phyloP scores from a whole-genome alignment of 345 rosid genomes.

The Syzygium jambos region DNA sequence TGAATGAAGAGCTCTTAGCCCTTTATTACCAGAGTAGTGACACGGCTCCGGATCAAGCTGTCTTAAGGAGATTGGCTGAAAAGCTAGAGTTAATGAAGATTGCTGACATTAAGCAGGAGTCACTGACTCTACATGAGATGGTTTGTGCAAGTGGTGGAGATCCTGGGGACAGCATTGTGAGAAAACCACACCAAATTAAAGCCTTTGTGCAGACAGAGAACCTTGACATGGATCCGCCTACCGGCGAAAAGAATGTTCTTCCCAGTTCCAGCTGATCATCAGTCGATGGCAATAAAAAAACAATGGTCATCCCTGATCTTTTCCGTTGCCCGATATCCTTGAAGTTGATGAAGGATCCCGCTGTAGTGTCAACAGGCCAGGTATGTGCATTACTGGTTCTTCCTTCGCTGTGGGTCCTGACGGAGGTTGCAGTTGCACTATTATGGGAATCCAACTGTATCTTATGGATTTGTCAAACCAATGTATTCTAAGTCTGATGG shows the following conservation, averaged over 20 bases:
- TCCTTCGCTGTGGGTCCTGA: not conserved
- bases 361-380: constrained; percentile 96
- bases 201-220: constrained; percentile 74
- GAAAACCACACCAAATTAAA: constrained; percentile 71
- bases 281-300: constrained; percentile 40
- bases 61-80: constrained; percentile 50
- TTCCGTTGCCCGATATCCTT: constrained; percentile 98
- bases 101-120: constrained; percentile 73
- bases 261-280: constrained; percentile 46
- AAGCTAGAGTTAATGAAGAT: constrained; percentile 66
- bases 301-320: constrained; percentile 71
- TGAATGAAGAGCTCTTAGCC: constrained; percentile 49
- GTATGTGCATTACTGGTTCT: constrained; percentile 22
- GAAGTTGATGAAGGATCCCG: constrained; percentile 96
- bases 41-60: too few relatives aligned
- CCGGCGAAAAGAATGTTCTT: constrained; percentile 23
- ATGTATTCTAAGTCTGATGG: not conserved
- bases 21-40: constrained; percentile 42
- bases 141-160: constrained; percentile 60
- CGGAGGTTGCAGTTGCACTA: not conserved
- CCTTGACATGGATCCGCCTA: constrained; percentile 33
- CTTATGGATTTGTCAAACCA: not conserved
- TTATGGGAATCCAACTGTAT: not conserved
- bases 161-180: constrained; percentile 69
- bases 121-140: constrained; percentile 84